Evolutionary conservation across 768 basidiomycete genomes (phyloP).

Genomic region (Tricholoma furcatifolium): DNA sequence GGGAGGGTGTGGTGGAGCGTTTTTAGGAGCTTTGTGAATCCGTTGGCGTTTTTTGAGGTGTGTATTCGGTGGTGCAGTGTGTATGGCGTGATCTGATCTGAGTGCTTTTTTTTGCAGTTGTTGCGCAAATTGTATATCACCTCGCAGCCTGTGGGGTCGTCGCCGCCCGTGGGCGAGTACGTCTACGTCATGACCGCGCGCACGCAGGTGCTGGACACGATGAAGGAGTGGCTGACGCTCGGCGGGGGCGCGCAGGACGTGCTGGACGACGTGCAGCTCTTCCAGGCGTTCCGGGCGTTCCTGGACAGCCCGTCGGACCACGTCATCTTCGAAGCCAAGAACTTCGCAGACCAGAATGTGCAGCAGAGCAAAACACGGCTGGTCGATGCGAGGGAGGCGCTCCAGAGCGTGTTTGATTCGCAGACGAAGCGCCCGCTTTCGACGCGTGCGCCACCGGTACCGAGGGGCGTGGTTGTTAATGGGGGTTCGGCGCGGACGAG

Average conservation of each 20-base stretch:
- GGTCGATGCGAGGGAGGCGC: conserved; percentile 36
- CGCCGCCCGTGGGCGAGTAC: conserved; percentile 43
- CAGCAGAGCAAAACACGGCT: conserved; percentile 46
- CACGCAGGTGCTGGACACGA: conserved; percentile 60
- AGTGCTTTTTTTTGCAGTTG: conserved; percentile 41
- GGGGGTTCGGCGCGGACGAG: conserved; percentile 28
- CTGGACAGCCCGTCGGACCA: conserved; percentile 56
- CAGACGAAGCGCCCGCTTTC: conserved; percentile 62
- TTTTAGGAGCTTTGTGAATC: conserved; percentile 80
- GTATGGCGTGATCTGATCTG: not conserved
- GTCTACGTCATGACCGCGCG: conserved; percentile 50
- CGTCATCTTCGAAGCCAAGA: conserved; percentile 39
- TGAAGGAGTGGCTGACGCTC: conserved; percentile 69
- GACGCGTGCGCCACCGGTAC: conserved; percentile 12
- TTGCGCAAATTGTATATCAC: conserved; percentile 72
- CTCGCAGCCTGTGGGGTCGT: conserved; percentile 41
- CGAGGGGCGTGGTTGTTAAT: conserved; percentile 8
- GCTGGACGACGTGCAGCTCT: conserved; percentile 69
- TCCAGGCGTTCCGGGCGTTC: conserved; percentile 57
- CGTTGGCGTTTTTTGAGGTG: conserved; percentile 84
- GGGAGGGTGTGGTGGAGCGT: conserved; percentile 79
- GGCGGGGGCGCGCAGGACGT: conserved; percentile 81
- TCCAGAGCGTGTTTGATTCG: conserved; percentile 46
- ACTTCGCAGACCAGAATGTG: conserved; percentile 43
- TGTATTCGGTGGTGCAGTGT: conserved; percentile 13